Percentiles rank a stretch among this genome's conserved stretches.
Conservation (phyloP, 805 yeast species). For the Wickerhamomyces hampshirensis region DNA sequence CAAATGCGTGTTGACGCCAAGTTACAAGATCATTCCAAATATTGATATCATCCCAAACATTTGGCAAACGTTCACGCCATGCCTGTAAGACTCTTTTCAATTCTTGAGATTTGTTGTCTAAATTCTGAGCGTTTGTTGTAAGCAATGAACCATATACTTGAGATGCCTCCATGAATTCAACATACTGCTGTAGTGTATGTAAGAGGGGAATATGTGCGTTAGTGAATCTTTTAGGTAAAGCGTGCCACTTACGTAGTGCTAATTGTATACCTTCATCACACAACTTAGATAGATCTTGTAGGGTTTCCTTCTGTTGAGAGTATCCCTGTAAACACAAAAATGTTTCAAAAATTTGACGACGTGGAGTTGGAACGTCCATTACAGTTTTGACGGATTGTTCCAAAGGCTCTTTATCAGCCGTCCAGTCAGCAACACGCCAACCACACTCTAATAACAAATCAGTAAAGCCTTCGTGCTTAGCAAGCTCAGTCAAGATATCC, state of each 20-base stretch:
- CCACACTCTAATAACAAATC: constrained; percentile 96
- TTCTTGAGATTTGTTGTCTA: constrained; percentile 92
- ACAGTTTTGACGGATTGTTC: constrained; percentile 93
- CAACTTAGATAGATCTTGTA: constrained; percentile 76
- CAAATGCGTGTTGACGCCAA: constrained; percentile 98
- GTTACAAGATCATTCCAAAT: constrained; percentile 97
- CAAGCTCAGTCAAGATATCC: constrained; percentile 94
- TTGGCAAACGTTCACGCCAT: constrained; percentile 97
- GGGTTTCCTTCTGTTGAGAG: constrained; percentile 83
- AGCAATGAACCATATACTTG: constrained; percentile 86
- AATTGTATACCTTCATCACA: constrained; percentile 97
- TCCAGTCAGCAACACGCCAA: constrained; percentile 99
- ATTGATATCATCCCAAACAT: constrained; percentile 95
- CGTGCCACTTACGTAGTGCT: constrained; percentile 89
- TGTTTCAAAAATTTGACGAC: constrained; percentile 93
- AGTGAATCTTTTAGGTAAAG: constrained; percentile 68
- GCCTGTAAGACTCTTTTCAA: constrained; percentile 91
- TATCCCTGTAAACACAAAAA: constrained; percentile 89
- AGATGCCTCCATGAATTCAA: constrained; percentile 95
- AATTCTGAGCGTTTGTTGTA: constrained; percentile 85
- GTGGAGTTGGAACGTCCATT: constrained; percentile 98
- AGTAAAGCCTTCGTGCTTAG: constrained; percentile 96
- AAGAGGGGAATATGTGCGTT: constrained; percentile 85
- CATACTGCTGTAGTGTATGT: constrained; percentile 95
- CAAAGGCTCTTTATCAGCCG: constrained; percentile 86